Evolutionary conservation across 2,329 filamentous ascomycete genomes (phyloP), one percentile per base, ranked within the genome.

Genomic region (Plectosphaerella sp.): DNA sequence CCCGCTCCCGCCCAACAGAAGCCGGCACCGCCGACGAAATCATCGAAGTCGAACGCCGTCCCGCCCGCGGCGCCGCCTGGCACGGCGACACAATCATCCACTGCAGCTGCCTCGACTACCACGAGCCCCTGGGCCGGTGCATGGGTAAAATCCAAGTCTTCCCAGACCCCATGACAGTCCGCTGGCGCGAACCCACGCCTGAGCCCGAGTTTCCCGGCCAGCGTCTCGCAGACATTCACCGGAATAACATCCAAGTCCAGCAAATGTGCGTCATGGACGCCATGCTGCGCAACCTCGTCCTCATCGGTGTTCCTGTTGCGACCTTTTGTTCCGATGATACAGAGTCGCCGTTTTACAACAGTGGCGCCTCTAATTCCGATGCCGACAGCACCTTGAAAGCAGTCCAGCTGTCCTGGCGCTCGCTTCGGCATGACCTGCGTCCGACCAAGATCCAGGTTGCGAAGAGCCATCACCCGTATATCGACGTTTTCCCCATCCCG

Each of bases 291-390:
- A 47, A 47, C 45, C 33, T 28, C 6, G 45, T 22, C 16, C 16
- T 22, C 20, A 45, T 66, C 11, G 62, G 62, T 5, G 51, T 66
- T 18, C 59, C 54, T 4, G 54, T 59, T 35, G 57, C 61, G 2
- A 51, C 54, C 24, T 51, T 66, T 16, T 67, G 64, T 49, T 56
- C 43, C 4, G 57, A 61, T 1, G 56, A 61, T 25, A 53, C 57
- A n/a, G 35, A 54, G 10, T 67, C 64, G 2, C 62, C 61, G 1
- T 67, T 67, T 52, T 65, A 60, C 47, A 59, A 59, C 4, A 18
- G 54, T 3, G 18, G 42, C 4, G 49, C 18, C 25, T 33, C 37
- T 3, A 41, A 42, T 1, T 46, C 24, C 4, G 42, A 54, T 5
- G 10, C 24, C 5, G 51, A 53, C 9, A 16, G 4, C 24, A 37